These are phyloP conservation scores for Fraxinus greggii DNA, from an alignment of 305 asterid species.

Conservation along the genomic window DNA sequence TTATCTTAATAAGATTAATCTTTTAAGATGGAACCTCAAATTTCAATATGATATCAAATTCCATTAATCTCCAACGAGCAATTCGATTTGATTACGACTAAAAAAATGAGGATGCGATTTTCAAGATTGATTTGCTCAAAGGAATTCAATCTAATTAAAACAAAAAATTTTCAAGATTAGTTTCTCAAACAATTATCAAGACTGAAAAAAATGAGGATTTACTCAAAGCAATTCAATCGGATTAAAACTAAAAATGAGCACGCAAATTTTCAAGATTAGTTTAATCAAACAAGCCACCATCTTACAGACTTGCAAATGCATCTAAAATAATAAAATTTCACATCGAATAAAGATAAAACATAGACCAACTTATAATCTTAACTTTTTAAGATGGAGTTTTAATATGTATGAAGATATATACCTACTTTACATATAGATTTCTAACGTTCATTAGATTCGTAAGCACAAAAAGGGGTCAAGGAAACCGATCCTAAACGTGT, in stretches of 20 bases:
- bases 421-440: background rate
- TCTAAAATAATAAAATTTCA: too few relatives aligned
- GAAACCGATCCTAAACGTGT: background rate
- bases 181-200: too few relatives aligned
- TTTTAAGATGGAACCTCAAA: background rate
- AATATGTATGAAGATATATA: background rate
- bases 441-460: background rate
- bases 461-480: background rate
- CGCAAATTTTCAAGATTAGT: background rate
- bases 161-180: background rate
- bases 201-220: too few relatives aligned
- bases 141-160: too few relatives aligned
- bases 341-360: too few relatives aligned
- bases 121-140: too few relatives aligned
- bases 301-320: too few relatives aligned
- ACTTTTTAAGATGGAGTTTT: background rate
- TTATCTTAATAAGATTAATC: too few relatives aligned
- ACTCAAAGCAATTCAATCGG: too few relatives aligned
- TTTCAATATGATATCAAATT: background rate
- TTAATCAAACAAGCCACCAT: too few relatives aligned
- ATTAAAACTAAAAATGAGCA: background rate
- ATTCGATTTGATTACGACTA: background rate
- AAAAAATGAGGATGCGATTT: too few relatives aligned
- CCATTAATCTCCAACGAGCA: background rate
- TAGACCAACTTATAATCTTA: too few relatives aligned